phyloP scores from a whole-genome alignment of 2,329 filamentous ascomycete species.

The Aulographum hederae region DNA sequence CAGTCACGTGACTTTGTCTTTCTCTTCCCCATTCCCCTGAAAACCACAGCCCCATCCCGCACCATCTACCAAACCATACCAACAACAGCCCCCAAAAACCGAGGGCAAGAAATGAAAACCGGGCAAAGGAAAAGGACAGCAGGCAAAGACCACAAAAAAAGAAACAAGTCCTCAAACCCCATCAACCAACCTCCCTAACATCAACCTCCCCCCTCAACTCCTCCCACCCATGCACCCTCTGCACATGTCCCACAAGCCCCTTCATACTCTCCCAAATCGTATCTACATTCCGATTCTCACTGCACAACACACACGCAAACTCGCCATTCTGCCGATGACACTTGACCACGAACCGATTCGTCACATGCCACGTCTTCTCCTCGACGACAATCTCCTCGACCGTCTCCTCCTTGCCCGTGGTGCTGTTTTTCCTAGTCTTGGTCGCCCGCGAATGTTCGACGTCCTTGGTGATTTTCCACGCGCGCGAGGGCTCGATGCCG shows the following conservation, averaged over 20 bases:
- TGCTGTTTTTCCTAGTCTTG: conserved; percentile 11
- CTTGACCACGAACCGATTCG: conserved; percentile 18
- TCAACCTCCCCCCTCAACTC: conserved; percentile 16
- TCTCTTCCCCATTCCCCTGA: no score
- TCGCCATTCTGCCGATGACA: conserved; percentile 17
- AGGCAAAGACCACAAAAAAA: no score
- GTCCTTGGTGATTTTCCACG: conserved; percentile 18
- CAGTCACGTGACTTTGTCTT: no score
- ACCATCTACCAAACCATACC: no score
- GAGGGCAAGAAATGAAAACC: no score
- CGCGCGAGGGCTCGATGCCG: conserved; percentile 14
- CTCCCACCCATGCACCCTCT: conserved; percentile 13
- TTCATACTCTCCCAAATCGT: conserved; percentile 17
- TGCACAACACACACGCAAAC: conserved; percentile 19
- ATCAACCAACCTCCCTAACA: conserved; percentile 10
- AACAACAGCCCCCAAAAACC: no score
- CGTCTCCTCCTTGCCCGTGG: no score
- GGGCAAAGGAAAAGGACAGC: no score
- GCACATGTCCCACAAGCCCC: conserved; percentile 17
- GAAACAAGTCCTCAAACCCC: no score
- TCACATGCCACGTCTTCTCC: conserved; percentile 17
- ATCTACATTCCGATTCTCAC: conserved; percentile 14
- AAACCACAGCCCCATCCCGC: no score
- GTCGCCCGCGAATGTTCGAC: conserved; percentile 11
- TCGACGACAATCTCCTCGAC: conserved; percentile 15